Evolutionary conservation across 768 basidiomycete genomes (phyloP).

Genomic region (Lyophyllum atratum): DNA sequence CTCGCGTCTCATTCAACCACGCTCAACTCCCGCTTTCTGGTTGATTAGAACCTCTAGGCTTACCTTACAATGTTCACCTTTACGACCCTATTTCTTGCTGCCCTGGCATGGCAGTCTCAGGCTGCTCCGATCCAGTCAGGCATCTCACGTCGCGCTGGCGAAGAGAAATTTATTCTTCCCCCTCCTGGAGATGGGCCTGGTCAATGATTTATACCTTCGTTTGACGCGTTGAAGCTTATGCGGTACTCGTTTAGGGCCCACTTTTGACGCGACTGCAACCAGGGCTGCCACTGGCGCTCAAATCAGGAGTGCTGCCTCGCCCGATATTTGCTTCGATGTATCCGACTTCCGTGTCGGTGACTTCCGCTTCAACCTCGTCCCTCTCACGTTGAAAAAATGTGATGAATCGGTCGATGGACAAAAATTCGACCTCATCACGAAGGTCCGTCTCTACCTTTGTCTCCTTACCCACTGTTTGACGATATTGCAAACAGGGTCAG

Average conservation of each 20-base stretch:
- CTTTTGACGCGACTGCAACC: slow-evolving; percentile 30
- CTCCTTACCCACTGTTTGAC: neutral
- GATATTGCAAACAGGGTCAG: slow-evolving; percentile 25
- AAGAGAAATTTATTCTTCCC: slow-evolving; percentile 22
- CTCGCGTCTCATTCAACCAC: neutral
- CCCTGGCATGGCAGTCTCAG: slow-evolving; percentile 6
- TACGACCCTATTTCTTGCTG: slow-evolving; percentile 1
- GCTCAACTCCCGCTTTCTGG: neutral
- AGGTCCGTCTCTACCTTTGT: slow-evolving; percentile 10
- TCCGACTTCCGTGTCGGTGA: slow-evolving; percentile 32
- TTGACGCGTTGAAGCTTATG: neutral
- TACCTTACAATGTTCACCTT: slow-evolving; percentile 5
- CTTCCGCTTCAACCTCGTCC: slow-evolving; percentile 33
- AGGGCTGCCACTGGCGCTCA: slow-evolving; percentile 27
- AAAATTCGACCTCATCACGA: slow-evolving; percentile 34
- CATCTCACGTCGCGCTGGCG: slow-evolving; percentile 4
- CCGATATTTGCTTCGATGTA: slow-evolving; percentile 28
- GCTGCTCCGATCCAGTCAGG: slow-evolving; percentile 5
- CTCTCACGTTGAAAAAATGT: slow-evolving; percentile 26
- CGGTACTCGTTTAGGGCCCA: slow-evolving; percentile 17
- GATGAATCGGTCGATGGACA: slow-evolving; percentile 27
- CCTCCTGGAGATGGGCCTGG: slow-evolving; percentile 21
- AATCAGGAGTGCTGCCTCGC: slow-evolving; percentile 27
- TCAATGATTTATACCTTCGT: neutral
- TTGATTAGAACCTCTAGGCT: neutral